Evolutionary conservation across 148 eudicot genomes (phyloP).

Genomic region (Tetragonia tetragonoides): DNA sequence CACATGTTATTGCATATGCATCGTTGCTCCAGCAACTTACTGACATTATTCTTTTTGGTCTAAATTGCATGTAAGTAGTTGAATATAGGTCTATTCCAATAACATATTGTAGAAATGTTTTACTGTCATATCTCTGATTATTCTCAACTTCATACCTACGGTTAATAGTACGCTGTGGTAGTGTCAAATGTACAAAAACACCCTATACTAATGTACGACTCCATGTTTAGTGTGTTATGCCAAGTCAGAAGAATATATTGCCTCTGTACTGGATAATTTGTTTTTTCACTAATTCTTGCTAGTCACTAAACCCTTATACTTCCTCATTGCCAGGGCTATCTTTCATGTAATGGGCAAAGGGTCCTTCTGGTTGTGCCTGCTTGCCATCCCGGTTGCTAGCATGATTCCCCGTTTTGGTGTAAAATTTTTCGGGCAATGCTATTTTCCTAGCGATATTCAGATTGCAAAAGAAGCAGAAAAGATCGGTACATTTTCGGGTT

Average conservation of each 20-base stretch:
- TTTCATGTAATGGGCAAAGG: slow-evolving; percentile 45
- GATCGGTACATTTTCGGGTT: slow-evolving; percentile 41
- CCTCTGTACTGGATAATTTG: not conserved
- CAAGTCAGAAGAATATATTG: not conserved
- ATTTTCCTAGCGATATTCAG: slow-evolving; percentile 63
- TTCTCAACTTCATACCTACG: too few relatives aligned
- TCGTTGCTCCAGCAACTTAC: not conserved
- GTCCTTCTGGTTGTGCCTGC: slow-evolving; percentile 71
- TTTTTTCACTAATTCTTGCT: not conserved
- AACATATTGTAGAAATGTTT: too few relatives aligned
- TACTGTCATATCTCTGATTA: too few relatives aligned
- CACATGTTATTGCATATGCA: not conserved
- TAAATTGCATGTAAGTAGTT: not conserved
- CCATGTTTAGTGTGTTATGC: too few relatives aligned
- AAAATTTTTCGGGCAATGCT: slow-evolving; percentile 46
- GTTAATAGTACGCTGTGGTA: too few relatives aligned
- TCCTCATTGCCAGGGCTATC: slow-evolving; percentile 61
- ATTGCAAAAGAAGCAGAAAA: slow-evolving; percentile 93
- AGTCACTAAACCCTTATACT: not conserved
- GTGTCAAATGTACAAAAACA: too few relatives aligned
- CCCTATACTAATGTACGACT: too few relatives aligned
- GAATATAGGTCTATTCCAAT: too few relatives aligned
- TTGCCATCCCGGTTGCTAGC: slow-evolving; percentile 53
- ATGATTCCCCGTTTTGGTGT: slow-evolving; percentile 76
- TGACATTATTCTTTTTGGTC: not conserved